phyloP scores from a whole-genome alignment of 2,329 filamentous ascomycete genomes.

The Ceratocystis destructans region DNA sequence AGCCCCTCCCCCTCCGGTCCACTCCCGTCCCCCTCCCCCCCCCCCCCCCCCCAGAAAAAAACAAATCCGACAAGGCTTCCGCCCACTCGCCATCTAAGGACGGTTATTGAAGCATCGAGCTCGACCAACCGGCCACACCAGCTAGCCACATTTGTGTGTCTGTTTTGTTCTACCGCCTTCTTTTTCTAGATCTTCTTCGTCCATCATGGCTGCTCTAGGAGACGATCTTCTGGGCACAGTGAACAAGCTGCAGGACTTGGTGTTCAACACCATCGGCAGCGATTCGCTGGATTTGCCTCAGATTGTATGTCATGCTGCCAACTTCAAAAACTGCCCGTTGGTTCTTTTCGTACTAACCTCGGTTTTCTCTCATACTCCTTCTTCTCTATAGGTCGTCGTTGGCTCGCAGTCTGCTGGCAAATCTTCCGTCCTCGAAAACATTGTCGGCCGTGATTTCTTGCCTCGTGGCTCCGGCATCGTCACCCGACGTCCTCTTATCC shows the following conservation, averaged over 20 bases:
- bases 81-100: not conserved
- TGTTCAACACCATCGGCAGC: constrained; percentile 99
- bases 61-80: constrained; percentile 1
- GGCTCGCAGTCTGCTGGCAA: constrained; percentile 97
- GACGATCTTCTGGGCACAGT: constrained; percentile 91
- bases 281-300: constrained; percentile 95
- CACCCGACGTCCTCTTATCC: constrained; percentile 81
- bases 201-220: constrained; percentile 76
- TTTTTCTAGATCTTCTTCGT: constrained; percentile 15
- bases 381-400: constrained; percentile 64
- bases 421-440: constrained; percentile 96
- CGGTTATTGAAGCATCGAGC: not conserved
- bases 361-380: constrained; percentile 1
- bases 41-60: not conserved
- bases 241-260: constrained; percentile 95
- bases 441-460: constrained; percentile 93
- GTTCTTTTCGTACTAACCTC: constrained; percentile 21
- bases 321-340: not conserved
- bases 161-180: constrained; percentile 4
- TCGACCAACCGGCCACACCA: not conserved
- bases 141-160: constrained; percentile 3
- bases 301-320: constrained; percentile 55
- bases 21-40: no score
- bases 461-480: constrained; percentile 95
- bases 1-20: no score